phyloP scores from a whole-genome alignment of 768 basidiomycete species.

The Tulasnella sp. region DNA sequence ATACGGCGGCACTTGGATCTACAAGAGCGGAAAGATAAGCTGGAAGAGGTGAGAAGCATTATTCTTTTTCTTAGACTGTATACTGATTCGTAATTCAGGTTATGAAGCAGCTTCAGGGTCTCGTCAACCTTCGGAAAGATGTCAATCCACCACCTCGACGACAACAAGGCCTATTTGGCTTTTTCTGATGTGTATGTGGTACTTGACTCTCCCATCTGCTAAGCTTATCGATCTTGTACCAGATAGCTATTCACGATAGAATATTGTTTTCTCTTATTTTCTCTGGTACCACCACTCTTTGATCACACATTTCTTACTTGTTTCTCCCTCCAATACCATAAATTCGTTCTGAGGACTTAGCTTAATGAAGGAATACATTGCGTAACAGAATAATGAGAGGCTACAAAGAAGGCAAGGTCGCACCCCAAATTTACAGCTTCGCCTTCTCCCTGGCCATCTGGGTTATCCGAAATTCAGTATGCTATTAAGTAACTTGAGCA shows the following conservation, averaged over 20 bases:
- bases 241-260: constrained; percentile 10
- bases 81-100: constrained; percentile 38
- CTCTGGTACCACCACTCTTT: constrained; percentile 1
- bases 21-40: constrained; percentile 93
- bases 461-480: not conserved
- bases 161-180: constrained; percentile 65
- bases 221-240: not conserved
- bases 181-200: constrained; percentile 28
- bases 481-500: not conserved
- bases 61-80: not conserved
- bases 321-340: not conserved
- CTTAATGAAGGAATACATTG: too few relatives aligned
- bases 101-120: constrained; percentile 87
- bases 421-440: constrained; percentile 29
- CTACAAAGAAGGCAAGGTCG: not conserved
- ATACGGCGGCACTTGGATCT: constrained; percentile 79
- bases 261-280: constrained; percentile 8
- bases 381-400: too few relatives aligned
- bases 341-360: constrained; percentile 1
- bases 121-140: constrained; percentile 80
- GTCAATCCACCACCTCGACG: constrained; percentile 59
- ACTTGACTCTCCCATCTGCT: not conserved
- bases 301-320: not conserved
- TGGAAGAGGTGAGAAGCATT: constrained; percentile 58
- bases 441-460: constrained; percentile 28